Base-by-base conservation (phyloP, 768 basidiomycete species). In the Gloeostereum incarnatum region DNA sequence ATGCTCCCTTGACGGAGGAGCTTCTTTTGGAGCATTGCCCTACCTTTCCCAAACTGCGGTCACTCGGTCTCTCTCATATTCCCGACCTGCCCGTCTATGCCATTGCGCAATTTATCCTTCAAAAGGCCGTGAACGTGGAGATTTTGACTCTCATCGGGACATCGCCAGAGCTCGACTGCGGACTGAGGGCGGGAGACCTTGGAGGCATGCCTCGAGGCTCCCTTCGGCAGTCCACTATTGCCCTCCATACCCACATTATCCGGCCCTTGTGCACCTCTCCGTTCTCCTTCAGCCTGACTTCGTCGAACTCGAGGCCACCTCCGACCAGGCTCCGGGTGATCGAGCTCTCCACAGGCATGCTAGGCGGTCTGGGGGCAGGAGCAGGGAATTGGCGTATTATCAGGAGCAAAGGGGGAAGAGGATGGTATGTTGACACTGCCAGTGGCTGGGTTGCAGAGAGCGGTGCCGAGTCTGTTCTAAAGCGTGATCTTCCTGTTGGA, bases 401-500 rank as follows among this genome's bases (percentile, higher is more conserved):
- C n/a, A 69, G 77, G 42, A 90, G 88, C 51, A 96, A 96, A 56
- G 94, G 94, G 6, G 83, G 90, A 1, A 63, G 94, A 17, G 92
- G 90, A 3, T 98, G 93, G 92, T 96, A 90, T 51, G 89, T 93
- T 36, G 86, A 97, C 56, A 75, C 81, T 0, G 85, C 86, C 17
- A 80, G 78, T 43, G 85, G 81, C 2, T 96, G 92, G 92, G 64
- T 78, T 20, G 67, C 72, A 3, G 60, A 70, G 42, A 45, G 45
- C 10, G 60, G 56, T 16, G 59, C 53, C 4, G 44, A 54, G 35
- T 70, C 71, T 39, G 65, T 63, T 33, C 62, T 88, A 40, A 61
- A 61, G 49, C 61, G 87, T 25, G 78, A 81, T 48, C 58, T 91
- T 6, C 57, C 64, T 4, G 52, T 54, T 11, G 65, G 63, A 3